Evolutionary conservation across 1,284 basidiomycete genomes (phyloP).

Genomic region (Vanrija pseudolonga): DNA sequence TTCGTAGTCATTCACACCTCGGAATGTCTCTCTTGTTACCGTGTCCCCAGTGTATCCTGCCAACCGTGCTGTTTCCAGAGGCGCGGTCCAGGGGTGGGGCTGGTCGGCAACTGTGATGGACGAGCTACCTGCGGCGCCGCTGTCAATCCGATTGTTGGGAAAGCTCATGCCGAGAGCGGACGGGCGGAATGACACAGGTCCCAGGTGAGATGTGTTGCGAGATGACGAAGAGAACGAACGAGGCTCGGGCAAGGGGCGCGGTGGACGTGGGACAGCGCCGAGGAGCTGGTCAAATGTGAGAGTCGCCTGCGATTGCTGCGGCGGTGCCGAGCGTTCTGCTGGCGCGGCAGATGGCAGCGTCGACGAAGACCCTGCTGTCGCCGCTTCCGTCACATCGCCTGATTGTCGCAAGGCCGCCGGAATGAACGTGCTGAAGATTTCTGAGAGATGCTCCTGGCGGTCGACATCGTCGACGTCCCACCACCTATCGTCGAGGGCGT

Average conservation of each 20-base stretch:
- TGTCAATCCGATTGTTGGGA: background rate
- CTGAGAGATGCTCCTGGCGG: background rate
- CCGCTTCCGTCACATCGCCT: too few relatives aligned
- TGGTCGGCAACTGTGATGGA: too few relatives aligned
- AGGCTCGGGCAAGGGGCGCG: background rate
- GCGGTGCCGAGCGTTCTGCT: background rate
- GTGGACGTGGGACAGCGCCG: background rate
- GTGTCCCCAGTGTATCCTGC: too few relatives aligned
- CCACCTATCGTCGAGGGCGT: background rate
- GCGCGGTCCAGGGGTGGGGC: too few relatives aligned
- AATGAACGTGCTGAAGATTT: background rate
- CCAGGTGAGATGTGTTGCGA: background rate
- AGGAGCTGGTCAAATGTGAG: background rate
- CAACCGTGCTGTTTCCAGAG: too few relatives aligned
- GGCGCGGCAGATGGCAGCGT: too few relatives aligned
- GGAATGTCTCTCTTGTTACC: too few relatives aligned
- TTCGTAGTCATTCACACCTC: too few relatives aligned
- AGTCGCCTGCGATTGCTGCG: background rate
- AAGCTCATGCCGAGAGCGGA: conserved; percentile 3
- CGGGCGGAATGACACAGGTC: background rate
- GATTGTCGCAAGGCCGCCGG: background rate
- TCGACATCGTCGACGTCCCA: background rate
- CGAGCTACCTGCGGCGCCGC: too few relatives aligned
- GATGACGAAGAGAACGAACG: background rate
- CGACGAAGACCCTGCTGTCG: too few relatives aligned